Percentiles rank a stretch among this genome's conserved stretches.
Evolutionary conservation across 2,329 filamentous ascomycete species (phyloP).

Genomic region (Raffaelea albimanens): DNA sequence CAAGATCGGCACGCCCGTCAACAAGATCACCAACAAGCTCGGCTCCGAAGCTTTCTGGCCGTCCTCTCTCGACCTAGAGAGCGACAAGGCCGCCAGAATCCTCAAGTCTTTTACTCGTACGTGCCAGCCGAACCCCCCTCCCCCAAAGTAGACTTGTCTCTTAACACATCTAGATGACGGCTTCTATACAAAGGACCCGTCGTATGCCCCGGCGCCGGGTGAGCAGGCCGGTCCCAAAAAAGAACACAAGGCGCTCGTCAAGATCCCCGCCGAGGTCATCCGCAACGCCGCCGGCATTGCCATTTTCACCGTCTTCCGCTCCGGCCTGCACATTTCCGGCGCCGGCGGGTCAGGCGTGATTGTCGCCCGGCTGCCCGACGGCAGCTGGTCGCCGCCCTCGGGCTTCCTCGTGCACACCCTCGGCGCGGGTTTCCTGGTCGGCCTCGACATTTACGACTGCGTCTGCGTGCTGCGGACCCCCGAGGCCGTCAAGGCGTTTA

Average conservation of each 20-base stretch:
- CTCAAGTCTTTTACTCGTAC: slow-evolving; percentile 68
- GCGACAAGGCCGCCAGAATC: slow-evolving; percentile 68
- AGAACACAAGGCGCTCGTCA: slow-evolving; percentile 23
- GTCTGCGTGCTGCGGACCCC: slow-evolving; percentile 64
- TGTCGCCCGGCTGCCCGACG: slow-evolving; percentile 46
- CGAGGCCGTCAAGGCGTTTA: slow-evolving; percentile 58
- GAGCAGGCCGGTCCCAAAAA: slow-evolving; percentile 7
- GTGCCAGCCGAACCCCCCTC: slow-evolving; percentile 41
- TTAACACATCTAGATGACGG: slow-evolving; percentile 18
- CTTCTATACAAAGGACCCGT: slow-evolving; percentile 18
- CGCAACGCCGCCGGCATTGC: slow-evolving; percentile 54
- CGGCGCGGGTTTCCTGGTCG: slow-evolving; percentile 59
- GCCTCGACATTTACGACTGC: slow-evolving; percentile 68
- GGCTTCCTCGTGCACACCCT: slow-evolving; percentile 64
- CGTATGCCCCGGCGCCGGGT: slow-evolving; percentile 14
- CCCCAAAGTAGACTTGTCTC: neutral
- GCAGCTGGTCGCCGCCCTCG: slow-evolving; percentile 61
- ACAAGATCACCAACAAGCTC: slow-evolving; percentile 59
- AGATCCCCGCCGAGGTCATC: slow-evolving; percentile 35
- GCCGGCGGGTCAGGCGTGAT: slow-evolving; percentile 52
- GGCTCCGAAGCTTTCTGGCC: slow-evolving; percentile 68
- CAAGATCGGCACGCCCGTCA: slow-evolving; percentile 50
- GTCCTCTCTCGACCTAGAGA: slow-evolving; percentile 63
- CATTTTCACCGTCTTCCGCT: slow-evolving; percentile 59
- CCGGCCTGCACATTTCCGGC: slow-evolving; percentile 45